These are phyloP conservation scores for Stereum hirsutum DNA, from an alignment of 1,284 basidiomycete species.

Conservation along the genomic window DNA sequence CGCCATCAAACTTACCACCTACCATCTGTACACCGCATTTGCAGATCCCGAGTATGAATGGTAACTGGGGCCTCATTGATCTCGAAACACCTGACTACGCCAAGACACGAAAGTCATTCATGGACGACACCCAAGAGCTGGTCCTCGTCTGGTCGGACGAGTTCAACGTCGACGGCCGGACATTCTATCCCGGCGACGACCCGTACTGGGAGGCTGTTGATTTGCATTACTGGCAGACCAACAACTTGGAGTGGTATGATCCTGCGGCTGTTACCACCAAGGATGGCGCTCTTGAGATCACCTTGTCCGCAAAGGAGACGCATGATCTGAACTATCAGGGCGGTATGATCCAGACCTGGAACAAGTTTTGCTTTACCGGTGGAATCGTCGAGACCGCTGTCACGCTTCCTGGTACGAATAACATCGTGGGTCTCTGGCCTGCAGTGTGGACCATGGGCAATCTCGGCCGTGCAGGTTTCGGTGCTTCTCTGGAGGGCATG, in stretches of 20 bases:
- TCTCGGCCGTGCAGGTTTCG: slow-evolving; percentile 49
- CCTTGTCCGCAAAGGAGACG: slow-evolving; percentile 51
- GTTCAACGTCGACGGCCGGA: slow-evolving; percentile 74
- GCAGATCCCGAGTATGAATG: slow-evolving; percentile 55
- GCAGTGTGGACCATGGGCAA: slow-evolving; percentile 42
- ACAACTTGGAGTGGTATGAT: slow-evolving; percentile 51
- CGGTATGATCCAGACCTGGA: slow-evolving; percentile 71
- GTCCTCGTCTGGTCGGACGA: slow-evolving; percentile 86
- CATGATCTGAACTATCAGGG: slow-evolving; percentile 74
- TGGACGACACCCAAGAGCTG: slow-evolving; percentile 33
- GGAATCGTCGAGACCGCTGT: slow-evolving; percentile 67
- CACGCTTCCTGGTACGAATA: slow-evolving; percentile 73
- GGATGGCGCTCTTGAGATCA: slow-evolving; percentile 76
- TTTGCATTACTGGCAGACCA: slow-evolving; percentile 54
- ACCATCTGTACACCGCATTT: slow-evolving; percentile 7
- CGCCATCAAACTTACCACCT: neutral
- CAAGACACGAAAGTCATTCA: slow-evolving; percentile 50
- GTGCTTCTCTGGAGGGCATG: slow-evolving; percentile 49
- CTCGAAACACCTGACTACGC: slow-evolving; percentile 59
- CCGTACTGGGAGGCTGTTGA: slow-evolving; percentile 66
- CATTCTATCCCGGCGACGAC: slow-evolving; percentile 66
- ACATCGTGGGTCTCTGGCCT: slow-evolving; percentile 43
- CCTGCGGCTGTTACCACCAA: slow-evolving; percentile 75
- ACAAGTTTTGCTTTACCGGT: slow-evolving; percentile 93
- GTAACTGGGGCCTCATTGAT: slow-evolving; percentile 71